Conservation (phyloP, 2,329 filamentous ascomycete species). For the Niveomyces coronatus region DNA sequence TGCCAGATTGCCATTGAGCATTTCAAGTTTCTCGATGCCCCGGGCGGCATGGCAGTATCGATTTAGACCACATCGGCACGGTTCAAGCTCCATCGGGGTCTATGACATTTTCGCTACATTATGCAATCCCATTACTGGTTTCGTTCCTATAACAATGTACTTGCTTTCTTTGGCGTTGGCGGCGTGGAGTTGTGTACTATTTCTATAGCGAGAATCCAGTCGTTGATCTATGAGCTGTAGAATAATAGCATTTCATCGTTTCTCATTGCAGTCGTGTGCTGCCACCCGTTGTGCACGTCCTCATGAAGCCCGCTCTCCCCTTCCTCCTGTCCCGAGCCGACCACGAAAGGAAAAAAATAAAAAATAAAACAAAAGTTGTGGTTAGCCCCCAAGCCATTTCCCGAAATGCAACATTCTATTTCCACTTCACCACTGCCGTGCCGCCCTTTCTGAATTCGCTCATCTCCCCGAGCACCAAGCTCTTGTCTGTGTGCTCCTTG, state of each 20-base stretch:
- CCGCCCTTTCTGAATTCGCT: slow-evolving; percentile 56
- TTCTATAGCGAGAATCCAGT: slow-evolving; percentile 1
- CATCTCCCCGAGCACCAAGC: slow-evolving; percentile 46
- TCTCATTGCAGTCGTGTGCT: no score
- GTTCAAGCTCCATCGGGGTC: no score
- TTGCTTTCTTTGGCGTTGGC: slow-evolving; percentile 5
- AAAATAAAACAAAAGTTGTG: no score
- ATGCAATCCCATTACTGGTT: no score
- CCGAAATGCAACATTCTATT: slow-evolving; percentile 18
- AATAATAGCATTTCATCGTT: background rate
- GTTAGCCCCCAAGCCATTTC: background rate
- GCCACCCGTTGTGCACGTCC: no score
- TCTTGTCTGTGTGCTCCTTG: slow-evolving; percentile 66
- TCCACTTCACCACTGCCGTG: slow-evolving; percentile 54
- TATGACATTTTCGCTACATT: no score
- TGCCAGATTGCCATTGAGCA: slow-evolving; percentile 77
- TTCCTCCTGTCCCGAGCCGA: background rate
- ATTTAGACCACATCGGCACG: no score
- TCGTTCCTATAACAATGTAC: no score
- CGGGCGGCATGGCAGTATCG: slow-evolving; percentile 15
- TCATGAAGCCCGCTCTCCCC: background rate
- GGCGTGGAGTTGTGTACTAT: slow-evolving; percentile 6
- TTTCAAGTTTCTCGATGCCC: slow-evolving; percentile 59
- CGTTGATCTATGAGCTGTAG: background rate
- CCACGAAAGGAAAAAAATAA: no score